Base-by-base conservation (phyloP, 345 rosid genomes). In the Acer negundo region DNA sequence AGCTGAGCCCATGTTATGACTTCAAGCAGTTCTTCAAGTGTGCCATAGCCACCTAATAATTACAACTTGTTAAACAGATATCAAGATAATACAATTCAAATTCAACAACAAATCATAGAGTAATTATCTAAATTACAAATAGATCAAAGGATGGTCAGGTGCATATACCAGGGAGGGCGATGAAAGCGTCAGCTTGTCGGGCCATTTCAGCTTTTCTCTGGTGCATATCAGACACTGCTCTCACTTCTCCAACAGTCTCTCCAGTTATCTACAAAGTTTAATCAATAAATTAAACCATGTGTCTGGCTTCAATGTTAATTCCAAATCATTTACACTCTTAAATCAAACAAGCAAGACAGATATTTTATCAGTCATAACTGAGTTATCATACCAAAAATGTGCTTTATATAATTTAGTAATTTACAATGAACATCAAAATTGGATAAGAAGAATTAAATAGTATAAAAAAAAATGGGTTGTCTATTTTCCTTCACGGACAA, bases 1-100 rank as follows among this genome's bases (percentile, higher is more conserved):
- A 95, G 98, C 86, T 95, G 99, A 72, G 98, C 97, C 99, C 98
- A 91, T 42, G 98, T 93, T 80, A 95, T 95, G 72, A 93, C 97
- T 87, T 95, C 98, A 38, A 95, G 93, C 78, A 95, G 80, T 75
- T 95, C 99, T 79, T 95, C 99, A 0, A 95, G 93, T 38, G 99
- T 95, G 46, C 99, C 99, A 80, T 95, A 95, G 40, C 99, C 99
- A 79, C 99, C 99, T 95, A 77, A 59, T 40, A 65, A 49, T 6
- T 12, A 22, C 35, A 64, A 67, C 1, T 51, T 12, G 40, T 7
- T 67, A 35, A 0, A 12, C 9, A 74, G 35, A 47, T 1, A 51
- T 47, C 46, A 17, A 49, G 20, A 7, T 1, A n/a, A n/a, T 13
- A 46, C 6, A 53, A 7, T 0, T 28, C 13, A 0, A 49, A 28